These are phyloP conservation scores for Erysimum pusillum DNA, from an alignment of 441 rosid genomes.

Conservation along the genomic window DNA sequence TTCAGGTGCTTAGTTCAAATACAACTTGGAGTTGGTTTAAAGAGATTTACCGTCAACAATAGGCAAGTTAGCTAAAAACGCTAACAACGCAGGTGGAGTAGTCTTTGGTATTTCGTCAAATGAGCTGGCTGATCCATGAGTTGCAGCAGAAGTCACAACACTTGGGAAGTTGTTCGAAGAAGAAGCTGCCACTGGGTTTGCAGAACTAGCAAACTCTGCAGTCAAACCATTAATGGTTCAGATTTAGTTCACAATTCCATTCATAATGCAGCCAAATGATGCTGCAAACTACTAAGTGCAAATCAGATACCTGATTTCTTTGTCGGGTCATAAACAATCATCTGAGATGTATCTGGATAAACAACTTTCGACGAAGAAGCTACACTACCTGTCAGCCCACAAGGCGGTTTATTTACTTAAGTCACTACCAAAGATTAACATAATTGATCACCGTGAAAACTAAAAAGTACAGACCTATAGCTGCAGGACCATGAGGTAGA, in stretches of 20 bases:
- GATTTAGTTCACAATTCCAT: constrained; percentile 14
- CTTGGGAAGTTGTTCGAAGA: constrained; percentile 56
- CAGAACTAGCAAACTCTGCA: constrained; percentile 53
- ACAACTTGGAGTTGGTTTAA: constrained; percentile 28
- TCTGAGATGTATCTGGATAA: constrained; percentile 79
- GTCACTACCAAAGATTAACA: constrained; percentile 32
- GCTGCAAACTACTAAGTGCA: constrained; percentile 14
- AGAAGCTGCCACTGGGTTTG: constrained; percentile 52
- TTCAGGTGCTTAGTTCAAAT: constrained; percentile 15
- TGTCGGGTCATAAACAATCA: constrained; percentile 78
- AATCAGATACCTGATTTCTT: constrained; percentile 71
- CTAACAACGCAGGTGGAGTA: constrained; percentile 76
- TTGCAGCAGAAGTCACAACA: constrained; percentile 50
- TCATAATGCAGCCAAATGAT: constrained; percentile 20
- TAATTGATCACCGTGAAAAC: constrained; percentile 21
- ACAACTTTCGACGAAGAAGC: constrained; percentile 59
- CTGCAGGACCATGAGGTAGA: constrained; percentile 60
- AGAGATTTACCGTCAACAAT: constrained; percentile 66
- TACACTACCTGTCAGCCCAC: constrained; percentile 52
- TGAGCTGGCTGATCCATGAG: constrained; percentile 56
- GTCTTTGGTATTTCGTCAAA: constrained; percentile 79
- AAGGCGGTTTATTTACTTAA: constrained; percentile 52
- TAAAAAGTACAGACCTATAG: constrained; percentile 53
- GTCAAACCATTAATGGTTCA: constrained; percentile 34
- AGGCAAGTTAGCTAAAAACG: constrained; percentile 86